Conservation (phyloP, 148 eudicot genomes). For the Chenopodium berlandieri region DNA sequence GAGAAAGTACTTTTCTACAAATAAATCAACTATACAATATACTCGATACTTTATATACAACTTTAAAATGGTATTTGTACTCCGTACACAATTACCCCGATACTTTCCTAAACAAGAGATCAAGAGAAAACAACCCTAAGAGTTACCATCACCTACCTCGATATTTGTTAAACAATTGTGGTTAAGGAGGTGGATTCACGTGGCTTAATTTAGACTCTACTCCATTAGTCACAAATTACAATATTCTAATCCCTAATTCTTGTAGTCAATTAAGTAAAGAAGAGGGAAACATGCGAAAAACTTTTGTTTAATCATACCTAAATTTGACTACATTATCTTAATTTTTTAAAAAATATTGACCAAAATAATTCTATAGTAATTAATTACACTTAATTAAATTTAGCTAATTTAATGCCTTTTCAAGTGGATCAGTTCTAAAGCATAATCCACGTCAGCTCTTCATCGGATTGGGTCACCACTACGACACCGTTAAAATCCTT, state of each 20-base stretch:
- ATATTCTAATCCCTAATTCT: neutral
- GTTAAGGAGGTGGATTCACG: neutral
- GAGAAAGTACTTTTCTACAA: too few relatives aligned
- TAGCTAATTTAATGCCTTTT: neutral
- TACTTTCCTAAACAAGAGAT: neutral
- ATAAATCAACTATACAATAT: too few relatives aligned
- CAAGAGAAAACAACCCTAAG: neutral
- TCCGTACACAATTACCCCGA: neutral
- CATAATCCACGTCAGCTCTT: conserved; percentile 27
- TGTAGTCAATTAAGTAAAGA: neutral
- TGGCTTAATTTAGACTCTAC: conserved; percentile 3
- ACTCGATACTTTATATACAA: too few relatives aligned
- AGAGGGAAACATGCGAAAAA: conserved; percentile 3
- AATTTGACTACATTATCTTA: conserved; percentile 6
- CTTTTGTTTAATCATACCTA: neutral
- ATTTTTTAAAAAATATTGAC: neutral
- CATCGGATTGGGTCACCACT: conserved; percentile 15
- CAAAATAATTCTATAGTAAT: neutral
- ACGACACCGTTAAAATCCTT: neutral
- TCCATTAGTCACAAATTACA: neutral
- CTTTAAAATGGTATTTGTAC: too few relatives aligned
- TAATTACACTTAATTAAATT: neutral
- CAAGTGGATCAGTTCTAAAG: conserved; percentile 11
- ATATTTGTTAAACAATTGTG: neutral
- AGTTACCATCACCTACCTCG: neutral